Conservation (phyloP, 1,284 basidiomycete genomes). For the Cryptococcus depauperatus region DNA sequence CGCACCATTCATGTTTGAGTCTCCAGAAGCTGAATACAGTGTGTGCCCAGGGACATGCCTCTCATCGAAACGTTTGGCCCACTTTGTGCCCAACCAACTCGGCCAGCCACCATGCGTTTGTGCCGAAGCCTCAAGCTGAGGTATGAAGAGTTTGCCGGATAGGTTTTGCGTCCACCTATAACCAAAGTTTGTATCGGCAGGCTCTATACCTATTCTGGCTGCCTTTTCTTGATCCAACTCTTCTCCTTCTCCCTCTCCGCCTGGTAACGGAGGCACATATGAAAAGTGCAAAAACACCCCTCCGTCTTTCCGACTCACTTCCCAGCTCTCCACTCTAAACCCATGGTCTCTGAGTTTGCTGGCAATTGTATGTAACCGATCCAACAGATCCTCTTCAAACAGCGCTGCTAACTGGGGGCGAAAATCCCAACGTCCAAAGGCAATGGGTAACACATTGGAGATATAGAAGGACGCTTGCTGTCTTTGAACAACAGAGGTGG, state of each 20-base stretch:
- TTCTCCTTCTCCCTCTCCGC: not conserved
- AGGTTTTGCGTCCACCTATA: constrained; percentile 9
- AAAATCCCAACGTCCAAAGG: constrained; percentile 35
- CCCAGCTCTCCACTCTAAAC: constrained; percentile 41
- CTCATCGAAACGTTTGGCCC: constrained; percentile 15
- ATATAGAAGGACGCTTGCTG: constrained; percentile 40
- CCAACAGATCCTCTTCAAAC: constrained; percentile 39
- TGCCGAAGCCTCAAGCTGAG: constrained; percentile 30
- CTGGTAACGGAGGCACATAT: constrained; percentile 49
- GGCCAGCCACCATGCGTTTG: constrained; percentile 40
- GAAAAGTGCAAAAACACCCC: constrained; percentile 77
- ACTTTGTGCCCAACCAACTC: constrained; percentile 41
- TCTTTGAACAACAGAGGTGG: too few relatives aligned
- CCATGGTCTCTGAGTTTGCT: constrained; percentile 29
- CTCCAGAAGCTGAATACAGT: constrained; percentile 29
- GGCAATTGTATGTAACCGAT: constrained; percentile 36
- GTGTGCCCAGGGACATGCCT: constrained; percentile 23
- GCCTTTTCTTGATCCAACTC: not conserved
- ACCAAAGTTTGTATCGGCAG: too few relatives aligned
- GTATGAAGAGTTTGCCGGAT: constrained; percentile 37
- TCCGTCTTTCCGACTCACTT: constrained; percentile 40
- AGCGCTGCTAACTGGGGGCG: constrained; percentile 32
- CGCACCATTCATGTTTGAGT: constrained; percentile 4
- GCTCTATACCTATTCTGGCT: not conserved
- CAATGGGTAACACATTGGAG: constrained; percentile 43